Conservation (phyloP, 495 filamentous ascomycete species). For the Penicillium goetzii region DNA sequence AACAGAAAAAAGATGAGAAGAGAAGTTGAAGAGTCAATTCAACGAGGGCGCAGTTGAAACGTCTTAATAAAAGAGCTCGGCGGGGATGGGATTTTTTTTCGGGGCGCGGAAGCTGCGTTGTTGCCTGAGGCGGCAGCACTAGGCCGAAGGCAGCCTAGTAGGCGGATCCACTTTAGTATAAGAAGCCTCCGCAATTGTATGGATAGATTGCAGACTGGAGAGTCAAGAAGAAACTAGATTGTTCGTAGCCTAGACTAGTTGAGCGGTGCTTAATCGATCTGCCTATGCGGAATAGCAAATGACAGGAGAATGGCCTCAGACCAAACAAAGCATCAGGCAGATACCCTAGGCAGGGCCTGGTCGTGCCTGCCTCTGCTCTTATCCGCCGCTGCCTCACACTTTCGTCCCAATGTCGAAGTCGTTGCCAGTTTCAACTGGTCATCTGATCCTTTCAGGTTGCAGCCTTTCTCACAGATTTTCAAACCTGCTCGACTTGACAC, state of each 20-base stretch:
- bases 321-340: background rate
- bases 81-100: conserved; percentile 41
- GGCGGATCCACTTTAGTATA: background rate
- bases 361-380: conserved; percentile 5
- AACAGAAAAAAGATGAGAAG: background rate
- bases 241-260: background rate
- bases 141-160: conserved; percentile 14
- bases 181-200: background rate
- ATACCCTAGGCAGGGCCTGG: background rate
- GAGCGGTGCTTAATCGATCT: background rate
- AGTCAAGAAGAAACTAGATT: background rate
- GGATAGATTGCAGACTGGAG: background rate
- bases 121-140: conserved; percentile 35
- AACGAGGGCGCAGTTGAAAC: background rate
- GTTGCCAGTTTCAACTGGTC: background rate
- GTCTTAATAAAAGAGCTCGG: conserved; percentile 25
- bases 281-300: background rate
- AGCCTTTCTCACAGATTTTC: background rate
- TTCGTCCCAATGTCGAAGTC: background rate
- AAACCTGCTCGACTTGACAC: no score
- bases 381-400: background rate
- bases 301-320: background rate
- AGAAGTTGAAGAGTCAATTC: background rate
- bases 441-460: background rate
- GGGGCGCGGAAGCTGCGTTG: conserved; percentile 34